Evolutionary conservation across 768 basidiomycete genomes (phyloP), one percentile per base, ranked within the genome.

Genomic region (Coprinopsis sp.): DNA sequence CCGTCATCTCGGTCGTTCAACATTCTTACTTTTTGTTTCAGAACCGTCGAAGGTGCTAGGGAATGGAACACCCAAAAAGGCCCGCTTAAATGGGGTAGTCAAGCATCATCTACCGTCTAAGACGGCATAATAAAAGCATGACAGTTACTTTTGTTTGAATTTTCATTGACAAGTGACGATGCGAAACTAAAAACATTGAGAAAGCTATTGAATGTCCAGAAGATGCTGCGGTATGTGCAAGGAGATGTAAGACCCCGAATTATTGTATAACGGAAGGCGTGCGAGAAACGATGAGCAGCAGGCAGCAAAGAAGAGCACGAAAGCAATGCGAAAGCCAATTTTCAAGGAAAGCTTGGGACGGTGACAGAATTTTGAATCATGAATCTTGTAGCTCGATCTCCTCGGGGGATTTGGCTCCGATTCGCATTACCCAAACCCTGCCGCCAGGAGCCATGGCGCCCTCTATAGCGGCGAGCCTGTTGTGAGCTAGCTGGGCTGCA

Each of bases 341-440:
- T 31, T 31, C 10, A 31, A 31, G 8, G 30, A 8, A n/a, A n/a
- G n/a, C n/a, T n/a, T n/a, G n/a, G n/a, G n/a, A n/a, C n/a, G n/a
- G n/a, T n/a, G n/a, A n/a, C n/a, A n/a, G n/a, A n/a, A n/a, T n/a
- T n/a, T 22, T 37, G 23, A 21, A 30, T 38, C 11, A 16, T 37
- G 14, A 40, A 11, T 16, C 31, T 48, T 69, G 33, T 29, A 76
- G 22, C 33, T 42, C 59, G 34, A 62, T 62, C 55, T 80, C 78
- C 52, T 79, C 78, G 2, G 62, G 59, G n/a, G 77, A 70, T 41
- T 64, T 73, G 8, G 66, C 57, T 4, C 74, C 73, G 23, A 62
- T 49, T 18, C 54, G 63, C 43, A 74, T 50, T 6, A 63, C 30
- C 25, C 56, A 44, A 4, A 55, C 28, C 6, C 27, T 23, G 29